Conservation (phyloP, 1,139 yeast species). For the Magnusiomyces sp. region DNA sequence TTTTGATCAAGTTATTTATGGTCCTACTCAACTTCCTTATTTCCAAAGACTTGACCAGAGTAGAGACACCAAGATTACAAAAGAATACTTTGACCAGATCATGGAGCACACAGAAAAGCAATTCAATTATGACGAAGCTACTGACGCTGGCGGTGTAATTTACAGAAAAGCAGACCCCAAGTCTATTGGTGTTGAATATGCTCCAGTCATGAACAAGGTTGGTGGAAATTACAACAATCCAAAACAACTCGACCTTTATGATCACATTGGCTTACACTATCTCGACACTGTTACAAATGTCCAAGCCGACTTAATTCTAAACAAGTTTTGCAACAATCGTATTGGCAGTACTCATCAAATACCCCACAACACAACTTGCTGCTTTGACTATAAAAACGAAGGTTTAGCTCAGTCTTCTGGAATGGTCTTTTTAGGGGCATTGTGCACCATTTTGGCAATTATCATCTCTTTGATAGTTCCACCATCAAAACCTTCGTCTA, state of each 20-base stretch:
- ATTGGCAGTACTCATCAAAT: background rate
- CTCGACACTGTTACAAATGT: background rate
- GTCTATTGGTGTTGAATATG: background rate
- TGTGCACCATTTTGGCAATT: too few relatives aligned
- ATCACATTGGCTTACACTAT: conserved; percentile 7
- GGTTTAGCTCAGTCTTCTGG: too few relatives aligned
- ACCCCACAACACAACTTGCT: conserved; percentile 4
- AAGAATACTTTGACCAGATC: conserved; percentile 6
- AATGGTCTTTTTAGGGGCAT: too few relatives aligned
- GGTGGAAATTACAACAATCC: conserved; percentile 4
- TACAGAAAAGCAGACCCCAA: background rate
- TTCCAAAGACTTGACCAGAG: conserved; percentile 8
- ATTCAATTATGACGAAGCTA: conserved; percentile 6
- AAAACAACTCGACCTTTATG: conserved; percentile 3
- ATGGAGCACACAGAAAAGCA: conserved; percentile 6
- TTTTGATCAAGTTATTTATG: conserved; percentile 11
- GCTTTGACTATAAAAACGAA: too few relatives aligned
- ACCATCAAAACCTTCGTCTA: too few relatives aligned
- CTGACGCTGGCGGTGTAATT: background rate
- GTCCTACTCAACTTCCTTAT: conserved; percentile 12
- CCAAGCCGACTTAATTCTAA: conserved; percentile 3
- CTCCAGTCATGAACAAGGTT: conserved; percentile 6
- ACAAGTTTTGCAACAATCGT: conserved; percentile 6
- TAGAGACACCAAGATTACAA: conserved; percentile 4
- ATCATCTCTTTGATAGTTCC: too few relatives aligned